Conservation (phyloP, 1,139 yeast genomes). For the Casaregolazyma lundiana region DNA sequence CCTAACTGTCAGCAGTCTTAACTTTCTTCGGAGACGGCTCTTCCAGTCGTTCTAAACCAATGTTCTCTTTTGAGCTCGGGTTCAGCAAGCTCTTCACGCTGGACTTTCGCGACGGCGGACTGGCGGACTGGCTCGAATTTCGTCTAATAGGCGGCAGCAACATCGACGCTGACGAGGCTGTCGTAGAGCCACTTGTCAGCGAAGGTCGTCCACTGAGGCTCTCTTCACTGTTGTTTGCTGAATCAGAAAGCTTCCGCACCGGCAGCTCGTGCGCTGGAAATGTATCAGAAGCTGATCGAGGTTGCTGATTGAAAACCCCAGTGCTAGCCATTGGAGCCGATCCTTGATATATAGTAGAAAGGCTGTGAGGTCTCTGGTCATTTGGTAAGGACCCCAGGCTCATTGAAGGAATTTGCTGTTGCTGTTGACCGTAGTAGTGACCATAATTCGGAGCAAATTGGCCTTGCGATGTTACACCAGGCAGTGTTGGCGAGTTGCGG, state of each 20-base stretch:
- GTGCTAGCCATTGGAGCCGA: neutral
- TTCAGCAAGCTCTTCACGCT: conserved; percentile 25
- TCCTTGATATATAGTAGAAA: neutral
- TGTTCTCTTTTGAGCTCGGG: conserved; percentile 16
- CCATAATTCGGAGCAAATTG: neutral
- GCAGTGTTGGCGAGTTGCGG: neutral
- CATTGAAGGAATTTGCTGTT: neutral
- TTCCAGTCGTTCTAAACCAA: conserved; percentile 10
- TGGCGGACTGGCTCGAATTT: conserved; percentile 4
- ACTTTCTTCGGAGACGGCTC: conserved; percentile 8
- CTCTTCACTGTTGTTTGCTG: neutral
- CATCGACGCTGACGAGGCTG: conserved; percentile 8
- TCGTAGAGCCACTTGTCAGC: conserved; percentile 7
- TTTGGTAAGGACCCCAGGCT: neutral
- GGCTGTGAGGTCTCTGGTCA: neutral
- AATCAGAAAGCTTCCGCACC: neutral
- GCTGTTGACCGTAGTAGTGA: neutral
- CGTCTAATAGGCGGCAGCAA: conserved; percentile 10
- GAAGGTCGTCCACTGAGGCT: neutral
- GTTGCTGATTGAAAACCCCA: neutral
- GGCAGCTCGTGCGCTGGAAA: neutral
- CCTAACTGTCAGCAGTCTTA: conserved; percentile 6
- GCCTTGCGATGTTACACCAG: neutral
- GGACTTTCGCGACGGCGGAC: conserved; percentile 13
- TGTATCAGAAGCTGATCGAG: neutral